Evolutionary conservation across 257 asterid species (phyloP).

Genomic region (Verbascum thapsus): DNA sequence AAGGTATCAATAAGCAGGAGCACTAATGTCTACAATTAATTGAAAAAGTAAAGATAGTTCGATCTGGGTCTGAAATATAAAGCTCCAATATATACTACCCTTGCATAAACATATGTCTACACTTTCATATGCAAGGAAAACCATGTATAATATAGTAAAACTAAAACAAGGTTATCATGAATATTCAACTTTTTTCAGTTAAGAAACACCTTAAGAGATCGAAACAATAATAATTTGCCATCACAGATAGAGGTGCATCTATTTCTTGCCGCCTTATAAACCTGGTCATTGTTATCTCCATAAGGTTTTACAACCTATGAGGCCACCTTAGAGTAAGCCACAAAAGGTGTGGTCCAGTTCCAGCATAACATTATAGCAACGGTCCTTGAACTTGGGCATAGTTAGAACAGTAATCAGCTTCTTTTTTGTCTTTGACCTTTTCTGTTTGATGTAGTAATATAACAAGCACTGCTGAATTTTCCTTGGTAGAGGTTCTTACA

Average conservation of each 20-base stretch:
- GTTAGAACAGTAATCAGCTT: background rate
- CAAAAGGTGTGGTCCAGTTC: background rate
- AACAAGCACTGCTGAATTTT: background rate
- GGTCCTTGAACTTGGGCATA: background rate
- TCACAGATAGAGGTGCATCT: no score
- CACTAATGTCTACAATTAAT: background rate
- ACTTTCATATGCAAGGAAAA: slow-evolving; percentile 20
- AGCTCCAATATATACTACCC: no score
- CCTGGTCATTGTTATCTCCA: no score
- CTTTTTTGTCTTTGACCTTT: background rate
- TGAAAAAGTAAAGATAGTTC: slow-evolving; percentile 1
- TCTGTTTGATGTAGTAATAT: background rate
- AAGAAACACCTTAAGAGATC: no score
- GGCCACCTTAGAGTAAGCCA: no score
- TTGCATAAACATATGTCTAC: background rate
- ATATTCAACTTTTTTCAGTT: background rate
- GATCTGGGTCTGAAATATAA: background rate
- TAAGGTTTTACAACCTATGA: no score
- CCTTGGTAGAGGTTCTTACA: background rate
- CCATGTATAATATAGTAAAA: slow-evolving; percentile 7
- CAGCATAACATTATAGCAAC: background rate
- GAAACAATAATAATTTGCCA: no score
- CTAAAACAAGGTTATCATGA: background rate
- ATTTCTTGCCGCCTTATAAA: no score
- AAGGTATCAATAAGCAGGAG: slow-evolving; percentile 17